A percentile compares a stretch with the other conserved stretches of the same genome.
Evolutionary conservation across 805 yeast species (phyloP).

Genomic region (Naumovozyma castellii): DNA sequence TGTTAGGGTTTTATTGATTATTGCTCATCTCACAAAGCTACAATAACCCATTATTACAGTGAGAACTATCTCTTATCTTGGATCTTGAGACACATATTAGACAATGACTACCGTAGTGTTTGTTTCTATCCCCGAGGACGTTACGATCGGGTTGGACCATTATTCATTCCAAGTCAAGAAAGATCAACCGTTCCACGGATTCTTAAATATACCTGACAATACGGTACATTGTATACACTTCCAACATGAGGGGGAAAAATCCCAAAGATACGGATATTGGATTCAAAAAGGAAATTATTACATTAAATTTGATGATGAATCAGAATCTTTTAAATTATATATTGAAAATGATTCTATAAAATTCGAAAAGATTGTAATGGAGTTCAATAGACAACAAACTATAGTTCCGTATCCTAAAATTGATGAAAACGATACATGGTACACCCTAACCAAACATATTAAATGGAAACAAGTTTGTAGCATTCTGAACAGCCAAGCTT

Average conservation of each 20-base stretch:
- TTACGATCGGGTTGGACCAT: conserved; percentile 22
- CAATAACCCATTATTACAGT: too few species aligned
- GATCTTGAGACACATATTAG: too few species aligned
- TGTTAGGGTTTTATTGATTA: background rate
- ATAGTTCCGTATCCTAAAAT: conserved; percentile 18
- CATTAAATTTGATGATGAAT: conserved; percentile 10
- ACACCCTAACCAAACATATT: conserved; percentile 7
- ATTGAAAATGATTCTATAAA: conserved; percentile 8
- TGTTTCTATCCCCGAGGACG: conserved; percentile 7
- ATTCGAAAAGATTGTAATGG: conserved; percentile 6
- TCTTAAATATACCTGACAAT: conserved; percentile 17
- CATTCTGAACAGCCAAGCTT: conserved; percentile 1
- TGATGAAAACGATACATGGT: conserved; percentile 18
- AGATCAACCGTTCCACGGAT: conserved; percentile 20
- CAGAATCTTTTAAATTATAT: conserved; percentile 12
- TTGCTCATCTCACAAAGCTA: too few species aligned
- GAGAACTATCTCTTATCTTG: too few species aligned
- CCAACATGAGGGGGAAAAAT: conserved; percentile 11
- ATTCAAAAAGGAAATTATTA: conserved; percentile 8
- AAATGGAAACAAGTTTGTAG: conserved; percentile 10
- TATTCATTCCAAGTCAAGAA: conserved; percentile 18
- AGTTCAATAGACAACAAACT: conserved; percentile 5
- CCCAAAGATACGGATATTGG: conserved; percentile 28
- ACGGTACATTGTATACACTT: conserved; percentile 23
- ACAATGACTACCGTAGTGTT: background rate